Evolutionary conservation across 1,139 yeast genomes (phyloP).

Genomic region (Suhomyces taliae): DNA sequence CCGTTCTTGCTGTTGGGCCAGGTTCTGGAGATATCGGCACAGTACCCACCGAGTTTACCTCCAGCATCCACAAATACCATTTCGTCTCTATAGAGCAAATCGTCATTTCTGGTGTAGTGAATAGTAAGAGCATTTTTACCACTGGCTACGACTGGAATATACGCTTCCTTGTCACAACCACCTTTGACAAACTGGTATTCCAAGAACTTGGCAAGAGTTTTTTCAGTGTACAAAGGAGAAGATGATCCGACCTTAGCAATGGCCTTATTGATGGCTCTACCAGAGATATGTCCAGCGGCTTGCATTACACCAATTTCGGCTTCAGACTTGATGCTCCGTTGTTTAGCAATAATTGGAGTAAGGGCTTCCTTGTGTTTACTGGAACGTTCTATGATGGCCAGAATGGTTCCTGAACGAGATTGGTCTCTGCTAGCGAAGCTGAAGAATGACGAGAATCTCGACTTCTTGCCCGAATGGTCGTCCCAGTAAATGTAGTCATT

Average conservation of each 20-base stretch:
- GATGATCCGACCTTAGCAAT: constrained; percentile 55
- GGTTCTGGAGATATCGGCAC: constrained; percentile 93
- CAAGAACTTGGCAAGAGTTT: constrained; percentile 74
- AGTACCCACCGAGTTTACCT: constrained; percentile 90
- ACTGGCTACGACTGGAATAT: constrained; percentile 95
- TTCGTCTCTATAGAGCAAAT: constrained; percentile 69
- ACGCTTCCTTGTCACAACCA: constrained; percentile 89
- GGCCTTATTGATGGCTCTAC: constrained; percentile 81
- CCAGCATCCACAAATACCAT: constrained; percentile 94
- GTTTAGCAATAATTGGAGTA: constrained; percentile 49
- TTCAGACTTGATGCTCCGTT: constrained; percentile 71
- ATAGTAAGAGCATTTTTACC: constrained; percentile 85
- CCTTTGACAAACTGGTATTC: constrained; percentile 81
- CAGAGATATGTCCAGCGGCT: constrained; percentile 77
- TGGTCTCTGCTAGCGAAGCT: constrained; percentile 8
- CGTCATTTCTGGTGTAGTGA: constrained; percentile 90
- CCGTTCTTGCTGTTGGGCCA: constrained; percentile 82
- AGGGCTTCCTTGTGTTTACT: constrained; percentile 46
- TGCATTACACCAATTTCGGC: constrained; percentile 80
- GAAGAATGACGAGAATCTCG: constrained; percentile 14
- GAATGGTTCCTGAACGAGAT: constrained; percentile 15
- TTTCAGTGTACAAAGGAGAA: constrained; percentile 61
- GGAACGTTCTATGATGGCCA: constrained; percentile 21
- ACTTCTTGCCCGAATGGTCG: constrained; percentile 30
- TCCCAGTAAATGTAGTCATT: constrained; percentile 52